A percentile compares a stretch with the other conserved stretches of the same genome.
Conservation (phyloP, 2,329 filamentous ascomycete genomes). For the Helotiales sp. region DNA sequence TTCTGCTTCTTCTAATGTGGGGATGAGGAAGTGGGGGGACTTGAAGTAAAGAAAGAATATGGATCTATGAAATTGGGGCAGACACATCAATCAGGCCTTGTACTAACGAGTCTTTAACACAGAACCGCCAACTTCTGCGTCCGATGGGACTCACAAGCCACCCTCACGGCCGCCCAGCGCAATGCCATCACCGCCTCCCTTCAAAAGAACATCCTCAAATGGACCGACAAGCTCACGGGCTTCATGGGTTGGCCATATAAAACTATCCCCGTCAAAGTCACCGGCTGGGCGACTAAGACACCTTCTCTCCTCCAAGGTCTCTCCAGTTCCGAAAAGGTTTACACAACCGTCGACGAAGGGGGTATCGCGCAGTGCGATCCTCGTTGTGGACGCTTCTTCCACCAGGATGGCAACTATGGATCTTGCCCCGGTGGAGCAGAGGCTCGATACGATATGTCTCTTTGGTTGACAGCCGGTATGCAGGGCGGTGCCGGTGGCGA, state of each 20-base stretch:
- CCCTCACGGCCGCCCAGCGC: slow-evolving; percentile 48
- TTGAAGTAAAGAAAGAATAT: no score
- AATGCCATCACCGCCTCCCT: slow-evolving; percentile 45
- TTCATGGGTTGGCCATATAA: slow-evolving; percentile 51
- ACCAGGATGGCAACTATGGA: slow-evolving; percentile 50
- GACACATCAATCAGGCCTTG: no score
- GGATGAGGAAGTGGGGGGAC: no score
- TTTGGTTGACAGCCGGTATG: slow-evolving; percentile 55
- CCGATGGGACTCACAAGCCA: slow-evolving; percentile 49
- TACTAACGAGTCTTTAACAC: no score
- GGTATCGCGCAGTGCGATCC: slow-evolving; percentile 50
- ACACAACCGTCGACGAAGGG: slow-evolving; percentile 41
- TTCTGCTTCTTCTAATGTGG: no score
- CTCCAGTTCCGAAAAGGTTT: background rate
- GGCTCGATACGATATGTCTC: slow-evolving; percentile 51
- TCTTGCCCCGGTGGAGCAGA: slow-evolving; percentile 47
- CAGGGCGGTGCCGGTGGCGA: slow-evolving; percentile 52
- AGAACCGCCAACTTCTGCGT: slow-evolving; percentile 50
- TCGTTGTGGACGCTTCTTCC: slow-evolving; percentile 51
- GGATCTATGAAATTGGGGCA: no score
- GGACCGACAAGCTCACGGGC: slow-evolving; percentile 50
- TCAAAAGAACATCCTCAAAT: slow-evolving; percentile 46
- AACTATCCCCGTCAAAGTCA: slow-evolving; percentile 48
- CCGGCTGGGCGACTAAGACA: slow-evolving; percentile 52
- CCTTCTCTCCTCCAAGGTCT: background rate